phyloP scores from a whole-genome alignment of 306 rosid species.

The Lagenaria siceraria region DNA sequence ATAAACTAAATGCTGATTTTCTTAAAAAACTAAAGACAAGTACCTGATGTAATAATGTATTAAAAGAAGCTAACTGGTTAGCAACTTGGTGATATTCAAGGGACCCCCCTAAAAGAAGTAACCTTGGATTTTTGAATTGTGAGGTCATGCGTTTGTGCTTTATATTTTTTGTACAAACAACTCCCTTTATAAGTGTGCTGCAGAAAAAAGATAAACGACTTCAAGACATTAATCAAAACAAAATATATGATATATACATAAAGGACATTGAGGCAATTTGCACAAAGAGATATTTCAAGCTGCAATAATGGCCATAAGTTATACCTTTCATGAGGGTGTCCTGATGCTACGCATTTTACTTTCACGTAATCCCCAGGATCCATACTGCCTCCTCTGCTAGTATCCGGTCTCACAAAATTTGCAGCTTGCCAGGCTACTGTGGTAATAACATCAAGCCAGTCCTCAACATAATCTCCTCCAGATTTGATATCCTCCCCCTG shows the following conservation, averaged over 20 bases:
- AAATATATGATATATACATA: not conserved
- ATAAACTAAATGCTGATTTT: not conserved
- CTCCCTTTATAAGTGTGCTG: conserved; percentile 77
- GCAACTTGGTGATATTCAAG: conserved; percentile 88
- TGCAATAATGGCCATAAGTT: not conserved
- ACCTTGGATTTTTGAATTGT: conserved; percentile 69
- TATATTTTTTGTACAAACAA: conserved; percentile 88
- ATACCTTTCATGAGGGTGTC: conserved; percentile 82
- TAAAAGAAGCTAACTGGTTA: conserved; percentile 76
- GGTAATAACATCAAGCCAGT: conserved; percentile 78
- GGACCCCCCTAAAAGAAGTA: conserved; percentile 74
- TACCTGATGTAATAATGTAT: conserved; percentile 88
- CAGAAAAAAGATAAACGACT: conserved; percentile 13
- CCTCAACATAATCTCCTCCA: conserved; percentile 45
- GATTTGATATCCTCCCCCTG: conserved; percentile 62
- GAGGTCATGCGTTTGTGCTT: conserved; percentile 99
- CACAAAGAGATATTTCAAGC: not conserved
- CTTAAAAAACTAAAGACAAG: conserved; percentile 11
- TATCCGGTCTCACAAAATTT: conserved; percentile 87
- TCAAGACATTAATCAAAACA: not conserved
- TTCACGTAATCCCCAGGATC: conserved; percentile 90
- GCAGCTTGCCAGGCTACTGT: conserved; percentile 89
- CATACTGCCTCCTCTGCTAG: conserved; percentile 95
- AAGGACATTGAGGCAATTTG: not conserved
- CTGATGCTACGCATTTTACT: conserved; percentile 81